These are phyloP conservation scores for Monilinia polystroma DNA, from an alignment of 2,329 filamentous ascomycete genomes.

Conservation along the genomic window DNA sequence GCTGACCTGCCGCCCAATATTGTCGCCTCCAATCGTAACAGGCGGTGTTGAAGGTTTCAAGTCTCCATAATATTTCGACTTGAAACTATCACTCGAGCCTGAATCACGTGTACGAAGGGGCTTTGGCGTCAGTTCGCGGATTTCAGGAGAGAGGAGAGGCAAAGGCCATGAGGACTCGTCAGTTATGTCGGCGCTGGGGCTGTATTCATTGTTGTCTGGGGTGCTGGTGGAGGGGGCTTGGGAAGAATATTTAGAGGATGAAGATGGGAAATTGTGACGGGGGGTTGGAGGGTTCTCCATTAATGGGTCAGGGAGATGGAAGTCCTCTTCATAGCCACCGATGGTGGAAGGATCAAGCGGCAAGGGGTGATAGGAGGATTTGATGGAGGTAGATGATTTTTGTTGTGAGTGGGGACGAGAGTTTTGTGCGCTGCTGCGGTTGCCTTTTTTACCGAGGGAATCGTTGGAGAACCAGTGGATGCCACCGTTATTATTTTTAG, in stretches of 20 bases:
- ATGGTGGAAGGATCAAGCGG: constrained; percentile 21
- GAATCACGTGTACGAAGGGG: constrained; percentile 28
- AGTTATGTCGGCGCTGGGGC: constrained; percentile 48
- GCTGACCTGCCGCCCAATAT: constrained; percentile 50
- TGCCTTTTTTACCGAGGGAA: constrained; percentile 34
- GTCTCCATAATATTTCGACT: constrained; percentile 59
- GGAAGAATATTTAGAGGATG: constrained; percentile 43
- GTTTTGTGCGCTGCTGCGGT: constrained; percentile 26
- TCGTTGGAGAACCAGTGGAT: constrained; percentile 37
- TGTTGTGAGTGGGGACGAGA: constrained; percentile 36
- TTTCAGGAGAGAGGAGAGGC: constrained; percentile 18
- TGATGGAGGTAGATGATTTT: constrained; percentile 24
- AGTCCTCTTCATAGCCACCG: constrained; percentile 45
- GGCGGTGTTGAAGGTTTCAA: constrained; percentile 55
- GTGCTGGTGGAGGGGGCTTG: constrained; percentile 15
- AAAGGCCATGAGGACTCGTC: constrained; percentile 37
- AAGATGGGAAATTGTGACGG: constrained; percentile 36
- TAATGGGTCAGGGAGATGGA: constrained; percentile 51
- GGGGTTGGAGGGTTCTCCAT: constrained; percentile 49
- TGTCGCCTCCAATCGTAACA: constrained; percentile 47
- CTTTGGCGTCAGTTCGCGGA: constrained; percentile 24
- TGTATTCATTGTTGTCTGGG: constrained; percentile 44
- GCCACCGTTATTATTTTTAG: background rate
- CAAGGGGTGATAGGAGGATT: constrained; percentile 32
- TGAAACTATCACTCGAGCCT: constrained; percentile 42